A percentile compares a stretch with the other conserved stretches of the same genome.
phyloP scores from a whole-genome alignment of 441 rosid species.

The Jatropha multifida region DNA sequence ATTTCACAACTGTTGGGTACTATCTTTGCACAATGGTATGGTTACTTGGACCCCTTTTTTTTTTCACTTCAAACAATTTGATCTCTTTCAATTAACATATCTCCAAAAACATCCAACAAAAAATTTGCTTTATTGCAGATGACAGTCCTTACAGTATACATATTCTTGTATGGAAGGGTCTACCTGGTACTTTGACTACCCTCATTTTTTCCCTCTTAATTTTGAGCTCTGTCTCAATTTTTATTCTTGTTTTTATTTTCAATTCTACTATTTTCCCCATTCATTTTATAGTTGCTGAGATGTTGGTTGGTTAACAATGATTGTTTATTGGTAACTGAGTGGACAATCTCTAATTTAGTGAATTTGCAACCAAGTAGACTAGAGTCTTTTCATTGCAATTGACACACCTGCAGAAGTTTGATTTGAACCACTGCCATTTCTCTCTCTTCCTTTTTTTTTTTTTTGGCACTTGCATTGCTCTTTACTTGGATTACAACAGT shows the following conservation, averaged over 20 bases:
- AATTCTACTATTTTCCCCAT: neutral
- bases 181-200: constrained; percentile 66
- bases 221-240: constrained; percentile 1
- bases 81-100: constrained; percentile 19
- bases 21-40: constrained; percentile 97
- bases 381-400: neutral
- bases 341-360: neutral
- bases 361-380: neutral
- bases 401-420: neutral
- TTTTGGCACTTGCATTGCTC: neutral
- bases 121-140: constrained; percentile 56
- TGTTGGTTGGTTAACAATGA: neutral
- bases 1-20: constrained; percentile 90
- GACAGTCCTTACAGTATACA: constrained; percentile 91
- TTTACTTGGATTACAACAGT: neutral
- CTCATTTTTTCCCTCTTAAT: neutral
- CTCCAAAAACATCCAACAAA: constrained; percentile 25
- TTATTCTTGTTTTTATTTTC: neutral
- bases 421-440: neutral
- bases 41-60: constrained; percentile 2
- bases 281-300: neutral
- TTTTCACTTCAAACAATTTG: constrained; percentile 14
- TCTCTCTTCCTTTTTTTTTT: no score
- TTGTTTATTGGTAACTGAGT: neutral
- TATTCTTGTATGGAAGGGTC: constrained; percentile 85